These are phyloP conservation scores for Globisporangium cylindrosporum DNA, from an alignment of 352 stramenopile genomes.

Conservation along the genomic window DNA sequence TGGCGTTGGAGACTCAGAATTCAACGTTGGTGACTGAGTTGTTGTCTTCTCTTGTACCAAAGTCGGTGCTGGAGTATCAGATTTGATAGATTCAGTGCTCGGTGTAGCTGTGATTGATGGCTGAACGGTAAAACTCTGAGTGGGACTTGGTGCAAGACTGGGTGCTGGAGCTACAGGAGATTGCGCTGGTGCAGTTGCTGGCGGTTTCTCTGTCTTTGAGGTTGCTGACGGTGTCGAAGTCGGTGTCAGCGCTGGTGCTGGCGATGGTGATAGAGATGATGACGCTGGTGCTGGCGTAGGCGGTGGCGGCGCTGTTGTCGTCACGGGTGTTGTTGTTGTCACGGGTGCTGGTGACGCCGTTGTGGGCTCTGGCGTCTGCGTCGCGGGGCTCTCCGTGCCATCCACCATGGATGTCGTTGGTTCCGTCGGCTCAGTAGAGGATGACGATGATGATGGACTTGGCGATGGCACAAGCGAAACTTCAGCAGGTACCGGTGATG, in stretches of 20 bases:
- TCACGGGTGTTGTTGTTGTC: not conserved
- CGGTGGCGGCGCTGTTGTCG: not conserved
- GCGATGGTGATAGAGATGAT: constrained; percentile 3
- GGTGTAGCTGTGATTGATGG: constrained; percentile 1
- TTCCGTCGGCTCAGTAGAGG: not conserved
- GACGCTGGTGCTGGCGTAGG: constrained; percentile 3
- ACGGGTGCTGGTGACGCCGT: not conserved
- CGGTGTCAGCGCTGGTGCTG: constrained; percentile 4
- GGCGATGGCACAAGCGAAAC: not conserved
- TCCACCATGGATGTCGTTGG: not conserved
- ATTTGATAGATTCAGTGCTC: not conserved
- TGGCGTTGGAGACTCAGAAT: not conserved
- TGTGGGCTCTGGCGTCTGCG: not conserved
- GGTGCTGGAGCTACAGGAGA: not conserved
- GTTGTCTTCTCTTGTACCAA: constrained; percentile 8
- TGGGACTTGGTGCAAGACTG: not conserved
- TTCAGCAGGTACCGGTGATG: not conserved
- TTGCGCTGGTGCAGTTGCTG: constrained; percentile 8
- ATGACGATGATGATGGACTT: not conserved
- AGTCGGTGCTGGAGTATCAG: constrained; percentile 1
- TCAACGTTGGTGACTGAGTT: not conserved
- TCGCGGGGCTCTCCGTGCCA: not conserved
- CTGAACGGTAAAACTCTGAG: not conserved
- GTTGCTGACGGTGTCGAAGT: constrained; percentile 6
- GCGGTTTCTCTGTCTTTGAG: not conserved